These are phyloP conservation scores for Sergeia podlipaevii DNA, from an alignment of 208 protist species.

Conservation along the genomic window DNA sequence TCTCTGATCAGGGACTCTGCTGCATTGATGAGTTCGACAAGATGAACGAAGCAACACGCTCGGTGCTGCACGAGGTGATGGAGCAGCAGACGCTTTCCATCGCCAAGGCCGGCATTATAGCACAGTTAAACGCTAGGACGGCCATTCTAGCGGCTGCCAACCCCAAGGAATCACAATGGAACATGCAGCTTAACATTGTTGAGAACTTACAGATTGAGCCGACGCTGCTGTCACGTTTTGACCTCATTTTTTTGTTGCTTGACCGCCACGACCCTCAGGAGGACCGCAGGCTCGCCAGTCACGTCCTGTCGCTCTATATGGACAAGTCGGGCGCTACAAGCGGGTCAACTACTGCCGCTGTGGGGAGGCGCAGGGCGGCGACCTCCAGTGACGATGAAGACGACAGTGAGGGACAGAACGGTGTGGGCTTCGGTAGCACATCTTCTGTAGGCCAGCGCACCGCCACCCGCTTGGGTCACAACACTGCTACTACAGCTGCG, in stretches of 20 bases:
- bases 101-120: slow-evolving; percentile 99
- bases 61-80: slow-evolving; percentile 99
- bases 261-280: slow-evolving; percentile 93
- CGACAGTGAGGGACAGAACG: neutral
- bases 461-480: neutral
- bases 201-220: slow-evolving; percentile 99
- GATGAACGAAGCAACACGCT: slow-evolving; percentile 98
- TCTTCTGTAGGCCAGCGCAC: neutral
- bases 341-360: slow-evolving; percentile 4
- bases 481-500: neutral
- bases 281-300: slow-evolving; percentile 94
- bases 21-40: slow-evolving; percentile 99
- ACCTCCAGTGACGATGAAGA: slow-evolving; percentile 1
- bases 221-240: slow-evolving; percentile 98
- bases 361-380: neutral
- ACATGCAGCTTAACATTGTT: slow-evolving; percentile 95
- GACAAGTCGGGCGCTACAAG: slow-evolving; percentile 21
- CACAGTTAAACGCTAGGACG: slow-evolving; percentile 97
- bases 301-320: slow-evolving; percentile 97
- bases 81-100: slow-evolving; percentile 99
- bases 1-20: slow-evolving; percentile 98
- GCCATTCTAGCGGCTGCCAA: slow-evolving; percentile 99
- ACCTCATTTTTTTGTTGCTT: slow-evolving; percentile 97
- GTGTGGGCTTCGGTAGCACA: neutral
- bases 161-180: slow-evolving; percentile 97